Evolutionary conservation across 148 eudicot genomes (phyloP), one percentile per base, ranked within the genome.

Genomic region (Beta vulgaris): DNA sequence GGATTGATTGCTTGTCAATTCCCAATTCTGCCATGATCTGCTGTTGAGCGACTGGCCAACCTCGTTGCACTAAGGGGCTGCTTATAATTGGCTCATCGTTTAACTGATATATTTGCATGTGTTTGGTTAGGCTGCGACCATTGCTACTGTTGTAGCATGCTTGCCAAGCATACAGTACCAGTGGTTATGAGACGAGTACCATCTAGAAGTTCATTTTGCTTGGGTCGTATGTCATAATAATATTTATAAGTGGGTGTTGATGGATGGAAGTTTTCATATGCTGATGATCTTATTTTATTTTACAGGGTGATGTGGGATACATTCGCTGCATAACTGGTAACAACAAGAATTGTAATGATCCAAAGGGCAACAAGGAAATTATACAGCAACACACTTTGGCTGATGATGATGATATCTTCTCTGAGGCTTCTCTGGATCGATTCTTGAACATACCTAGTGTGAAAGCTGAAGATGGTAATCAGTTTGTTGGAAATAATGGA

Each of bases 351-450:
- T 28, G 11, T 9, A 28, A 71, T 42, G 73, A 72, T 42, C 58
- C 57, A 5, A 49, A 51, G 46, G 54, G 36, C 46, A 61, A 49
- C 61, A 62, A 40, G 63, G 83, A 79, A 32, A 40, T 49, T 62
- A 6, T 63, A 26, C 78, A 70, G 42, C 44, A 46, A 69, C 37
- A 4, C 23, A n/a, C 21, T 4, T 58, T 32, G 39, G 65, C 29
- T 18, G 84, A 69, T 55, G 78, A 80, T 53, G 79, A 68, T 1
- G 70, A 82, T 29, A 53, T 82, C 62, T 82, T 82, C 67, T 77
- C 77, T 28, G 86, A 82, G 62, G 85, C 81, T 81, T 74, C 83
- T 77, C 60, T 78, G 26, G 72, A 73, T 48, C 82, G 75, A 44
- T 82, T 77, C 75, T 77, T 81, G 61, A 39, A 65, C 72, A 32